Base-by-base conservation (phyloP, 2,329 filamentous ascomycete genomes). In the Fusarium sp. region DNA sequence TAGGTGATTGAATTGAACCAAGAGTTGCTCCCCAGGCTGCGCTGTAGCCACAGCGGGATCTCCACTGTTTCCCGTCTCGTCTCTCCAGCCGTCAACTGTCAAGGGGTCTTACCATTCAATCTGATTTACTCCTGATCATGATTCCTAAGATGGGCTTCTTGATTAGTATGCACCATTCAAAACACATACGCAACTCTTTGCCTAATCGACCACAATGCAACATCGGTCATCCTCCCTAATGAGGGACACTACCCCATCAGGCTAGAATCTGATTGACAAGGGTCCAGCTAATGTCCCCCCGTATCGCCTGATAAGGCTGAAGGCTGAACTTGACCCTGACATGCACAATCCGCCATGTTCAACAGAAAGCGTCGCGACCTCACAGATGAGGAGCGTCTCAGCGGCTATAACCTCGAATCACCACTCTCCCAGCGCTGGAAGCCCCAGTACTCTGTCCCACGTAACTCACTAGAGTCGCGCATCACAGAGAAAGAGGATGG, bases 391-490 rank as follows among this genome's bases (percentile, higher is more conserved):
- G 65, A 73, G 23, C 28, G 28, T 4, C 46, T 62, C 6, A 45
- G 46, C 26, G 49, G 66, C 21, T 76, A 76, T 21, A 51, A 64
- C 8, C 59, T 76, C 12, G 62, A 69, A 6, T 75, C 52, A 59
- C 69, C 69, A 2, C 42, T 39, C 2, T 71, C 71, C 11, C 62
- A 73, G 41, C 74, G 71, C n/a, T 77, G 75, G 75, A 76, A 76
- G 31, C 74, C 74, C 6, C 54, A 67, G 23, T 77, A 76, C 56
- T 37, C 74, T 69, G 61, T 64, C 44, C 59, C 59, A 6, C 61
- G 59, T 12, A 64, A 64, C 51, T 64, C 61, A 3, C 11, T 64
- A 11, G 59, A 64, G 8, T 25, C 39, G 7, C 19, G 68, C 67
- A n/a, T 65, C 48, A 75, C 16, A 30, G 44, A 26, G 3, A 34